Conservation (phyloP, 257 asterid species). For the Misopates orontium region DNA sequence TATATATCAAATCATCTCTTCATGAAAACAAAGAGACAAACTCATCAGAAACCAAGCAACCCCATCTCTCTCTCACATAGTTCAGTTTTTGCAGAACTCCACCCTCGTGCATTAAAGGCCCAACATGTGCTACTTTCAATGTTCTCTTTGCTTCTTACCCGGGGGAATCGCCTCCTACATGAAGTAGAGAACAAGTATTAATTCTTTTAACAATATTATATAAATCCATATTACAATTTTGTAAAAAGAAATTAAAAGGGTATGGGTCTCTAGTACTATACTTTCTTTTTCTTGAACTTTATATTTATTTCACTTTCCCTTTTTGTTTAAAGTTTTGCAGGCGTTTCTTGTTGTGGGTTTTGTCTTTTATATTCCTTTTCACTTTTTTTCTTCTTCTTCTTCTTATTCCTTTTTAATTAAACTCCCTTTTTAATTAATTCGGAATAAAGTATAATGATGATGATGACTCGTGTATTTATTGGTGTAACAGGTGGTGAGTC, state of each 20-base stretch:
- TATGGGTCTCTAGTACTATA: constrained; percentile 48
- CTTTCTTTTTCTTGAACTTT: constrained; percentile 33
- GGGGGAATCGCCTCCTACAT: constrained; percentile 24
- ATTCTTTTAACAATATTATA: constrained; percentile 22
- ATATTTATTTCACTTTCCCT: constrained; percentile 53
- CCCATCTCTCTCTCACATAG: constrained; percentile 28
- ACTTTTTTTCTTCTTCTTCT: background rate
- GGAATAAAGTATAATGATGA: background rate
- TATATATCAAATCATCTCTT: constrained; percentile 20
- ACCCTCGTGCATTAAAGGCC: constrained; percentile 55
- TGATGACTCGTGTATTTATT: constrained; percentile 9
- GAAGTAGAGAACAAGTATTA: constrained; percentile 47
- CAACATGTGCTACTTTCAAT: constrained; percentile 65
- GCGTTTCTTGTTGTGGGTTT: constrained; percentile 78
- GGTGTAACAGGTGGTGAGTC: constrained; percentile 30
- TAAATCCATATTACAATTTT: no score
- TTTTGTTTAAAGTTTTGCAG: constrained; percentile 56
- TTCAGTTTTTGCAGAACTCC: constrained; percentile 20
- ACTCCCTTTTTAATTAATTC: no score
- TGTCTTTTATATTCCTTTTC: constrained; percentile 33
- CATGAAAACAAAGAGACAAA: constrained; percentile 41
- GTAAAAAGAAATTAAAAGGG: no score
- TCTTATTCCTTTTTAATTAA: no score
- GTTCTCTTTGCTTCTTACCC: constrained; percentile 61
- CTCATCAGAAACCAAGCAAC: constrained; percentile 41